These are phyloP conservation scores for Cryoendolithus antarcticus DNA, from an alignment of 2,329 filamentous ascomycete genomes.

Conservation along the genomic window DNA sequence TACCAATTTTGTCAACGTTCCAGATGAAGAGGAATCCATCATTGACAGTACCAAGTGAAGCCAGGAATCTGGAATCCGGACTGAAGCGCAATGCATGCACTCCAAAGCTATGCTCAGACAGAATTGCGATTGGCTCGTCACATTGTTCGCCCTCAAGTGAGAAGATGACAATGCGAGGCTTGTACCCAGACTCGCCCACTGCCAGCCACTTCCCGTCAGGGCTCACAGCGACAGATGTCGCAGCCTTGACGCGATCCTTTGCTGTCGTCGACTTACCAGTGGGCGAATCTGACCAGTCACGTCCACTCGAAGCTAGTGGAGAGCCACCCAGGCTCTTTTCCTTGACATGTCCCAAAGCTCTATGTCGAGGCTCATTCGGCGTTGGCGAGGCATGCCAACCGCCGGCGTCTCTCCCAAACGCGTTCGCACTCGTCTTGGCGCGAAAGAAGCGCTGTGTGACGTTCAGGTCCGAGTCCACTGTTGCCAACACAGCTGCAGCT, in stretches of 20 bases:
- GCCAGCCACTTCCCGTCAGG: conserved; percentile 77
- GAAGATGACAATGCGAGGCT: conserved; percentile 82
- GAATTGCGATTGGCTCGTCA: conserved; percentile 69
- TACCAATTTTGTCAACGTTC: conserved; percentile 68
- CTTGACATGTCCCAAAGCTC: conserved; percentile 12
- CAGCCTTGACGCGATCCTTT: conserved; percentile 84
- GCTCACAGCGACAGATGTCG: conserved; percentile 80
- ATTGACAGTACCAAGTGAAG: conserved; percentile 76
- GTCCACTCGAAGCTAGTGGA: conserved; percentile 23
- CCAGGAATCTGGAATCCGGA: conserved; percentile 70
- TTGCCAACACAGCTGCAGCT: conserved; percentile 81
- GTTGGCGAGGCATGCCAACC: conserved; percentile 15
- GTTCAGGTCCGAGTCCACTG: conserved; percentile 49
- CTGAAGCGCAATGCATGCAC: conserved; percentile 86
- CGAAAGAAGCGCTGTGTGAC: conserved; percentile 78
- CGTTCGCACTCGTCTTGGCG: conserved; percentile 34
- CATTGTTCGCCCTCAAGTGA: conserved; percentile 63
- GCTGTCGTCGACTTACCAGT: conserved; percentile 69
- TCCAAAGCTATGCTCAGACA: conserved; percentile 83
- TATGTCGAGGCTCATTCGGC: conserved; percentile 14
- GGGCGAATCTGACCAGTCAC: conserved; percentile 46
- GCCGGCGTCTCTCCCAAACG: conserved; percentile 11
- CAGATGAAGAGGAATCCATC: conserved; percentile 92
- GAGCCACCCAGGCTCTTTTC: conserved; percentile 36
- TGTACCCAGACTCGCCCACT: conserved; percentile 89